These are phyloP conservation scores for Gymnopilus dilepis DNA, from an alignment of 768 basidiomycete genomes.

Conservation along the genomic window DNA sequence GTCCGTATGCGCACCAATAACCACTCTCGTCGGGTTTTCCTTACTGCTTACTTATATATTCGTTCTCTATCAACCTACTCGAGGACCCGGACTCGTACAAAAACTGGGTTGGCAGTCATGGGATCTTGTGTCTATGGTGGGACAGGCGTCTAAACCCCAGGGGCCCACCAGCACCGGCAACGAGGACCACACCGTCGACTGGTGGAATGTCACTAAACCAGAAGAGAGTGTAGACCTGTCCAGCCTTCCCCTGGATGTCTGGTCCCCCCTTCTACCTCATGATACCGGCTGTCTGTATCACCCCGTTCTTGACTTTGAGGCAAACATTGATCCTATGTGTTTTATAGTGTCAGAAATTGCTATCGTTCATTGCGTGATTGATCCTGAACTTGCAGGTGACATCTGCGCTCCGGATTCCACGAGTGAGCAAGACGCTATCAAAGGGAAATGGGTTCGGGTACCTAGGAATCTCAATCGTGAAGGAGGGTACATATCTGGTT, in stretches of 20 bases:
- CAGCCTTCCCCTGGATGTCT: constrained; percentile 79
- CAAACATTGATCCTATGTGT: constrained; percentile 1
- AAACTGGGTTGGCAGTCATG: constrained; percentile 90
- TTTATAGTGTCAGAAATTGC: constrained; percentile 80
- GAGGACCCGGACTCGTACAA: constrained; percentile 72
- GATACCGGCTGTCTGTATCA: constrained; percentile 70
- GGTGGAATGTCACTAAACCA: constrained; percentile 67
- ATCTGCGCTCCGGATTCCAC: constrained; percentile 75
- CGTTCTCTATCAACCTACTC: constrained; percentile 79
- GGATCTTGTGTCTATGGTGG: constrained; percentile 59
- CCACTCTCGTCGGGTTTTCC: constrained; percentile 68
- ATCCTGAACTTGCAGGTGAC: constrained; percentile 59
- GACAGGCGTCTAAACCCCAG: constrained; percentile 8
- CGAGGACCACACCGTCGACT: constrained; percentile 47
- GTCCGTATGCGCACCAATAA: constrained; percentile 61
- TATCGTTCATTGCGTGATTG: constrained; percentile 67
- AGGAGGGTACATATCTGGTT: constrained; percentile 58
- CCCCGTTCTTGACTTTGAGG: not conserved
- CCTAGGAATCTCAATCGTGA: constrained; percentile 77
- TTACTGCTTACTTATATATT: constrained; percentile 78
- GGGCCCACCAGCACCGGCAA: constrained; percentile 3
- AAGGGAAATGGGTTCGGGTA: constrained; percentile 90
- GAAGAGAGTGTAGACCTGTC: constrained; percentile 56
- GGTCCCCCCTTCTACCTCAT: constrained; percentile 78
- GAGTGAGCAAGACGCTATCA: constrained; percentile 72